A percentile compares a stretch with the other conserved stretches of the same genome.
phyloP scores from a whole-genome alignment of 176 grass and related monocot species.

The Oryza punctata region DNA sequence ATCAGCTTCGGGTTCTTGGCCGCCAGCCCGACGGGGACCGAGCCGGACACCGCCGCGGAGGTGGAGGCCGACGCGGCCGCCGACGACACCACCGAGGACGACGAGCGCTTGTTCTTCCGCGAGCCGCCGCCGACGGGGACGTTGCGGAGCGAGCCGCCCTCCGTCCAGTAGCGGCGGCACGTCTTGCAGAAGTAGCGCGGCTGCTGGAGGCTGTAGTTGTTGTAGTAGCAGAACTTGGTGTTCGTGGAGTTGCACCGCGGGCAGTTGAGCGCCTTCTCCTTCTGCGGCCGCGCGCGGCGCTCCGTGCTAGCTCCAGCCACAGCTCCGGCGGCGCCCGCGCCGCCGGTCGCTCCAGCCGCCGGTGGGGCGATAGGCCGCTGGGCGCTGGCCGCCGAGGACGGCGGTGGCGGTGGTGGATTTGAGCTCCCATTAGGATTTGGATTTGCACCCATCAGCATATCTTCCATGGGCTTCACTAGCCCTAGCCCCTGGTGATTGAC shows the following conservation, averaged over 20 bases:
- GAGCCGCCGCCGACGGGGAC: conserved; percentile 89
- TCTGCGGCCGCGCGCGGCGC: conserved; percentile 62
- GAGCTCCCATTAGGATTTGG: conserved; percentile 46
- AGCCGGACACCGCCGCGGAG: conserved; percentile 44
- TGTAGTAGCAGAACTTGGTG: conserved; percentile 99
- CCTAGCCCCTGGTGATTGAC: conserved; percentile 61
- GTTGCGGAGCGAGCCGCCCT: conserved; percentile 86
- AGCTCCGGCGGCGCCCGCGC: conserved; percentile 34
- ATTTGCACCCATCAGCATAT: conserved; percentile 57
- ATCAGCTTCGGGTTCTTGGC: conserved; percentile 73
- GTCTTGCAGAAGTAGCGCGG: conserved; percentile 98
- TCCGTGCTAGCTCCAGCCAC: conserved; percentile 33
- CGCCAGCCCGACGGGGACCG: conserved; percentile 36
- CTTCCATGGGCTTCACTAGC: conserved; percentile 86
- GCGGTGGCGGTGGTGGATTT: conserved; percentile 15
- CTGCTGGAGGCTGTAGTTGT: conserved; percentile 92
- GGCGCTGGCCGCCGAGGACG: conserved; percentile 6
- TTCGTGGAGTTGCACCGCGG: conserved; percentile 88
- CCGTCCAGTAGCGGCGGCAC: conserved; percentile 92
- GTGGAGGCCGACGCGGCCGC: conserved; percentile 33
- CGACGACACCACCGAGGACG: conserved; percentile 46
- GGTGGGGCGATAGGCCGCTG: conserved; percentile 26
- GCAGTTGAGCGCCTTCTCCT: conserved; percentile 82
- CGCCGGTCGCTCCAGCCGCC: background rate
- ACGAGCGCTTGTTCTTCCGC: conserved; percentile 80